A percentile compares a stretch with the other conserved stretches of the same genome.
phyloP scores from a whole-genome alignment of 768 basidiomycete genomes.

The Sutorius australiensis region DNA sequence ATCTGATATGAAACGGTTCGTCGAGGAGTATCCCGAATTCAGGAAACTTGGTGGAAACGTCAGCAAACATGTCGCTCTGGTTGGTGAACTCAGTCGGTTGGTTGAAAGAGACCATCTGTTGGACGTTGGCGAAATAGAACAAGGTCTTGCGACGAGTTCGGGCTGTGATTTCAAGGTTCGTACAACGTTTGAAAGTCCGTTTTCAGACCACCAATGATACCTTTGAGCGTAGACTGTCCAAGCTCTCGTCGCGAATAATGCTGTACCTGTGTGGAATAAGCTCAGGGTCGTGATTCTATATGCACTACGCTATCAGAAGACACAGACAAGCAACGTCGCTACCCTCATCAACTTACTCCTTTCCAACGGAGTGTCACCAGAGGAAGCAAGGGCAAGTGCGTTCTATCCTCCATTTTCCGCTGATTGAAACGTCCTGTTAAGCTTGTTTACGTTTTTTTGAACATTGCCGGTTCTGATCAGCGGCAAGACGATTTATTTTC shows the following conservation, averaged over 20 bases:
- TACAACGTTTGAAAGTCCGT: background rate
- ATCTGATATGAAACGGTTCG: conserved; percentile 92
- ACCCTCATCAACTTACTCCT: conserved; percentile 70
- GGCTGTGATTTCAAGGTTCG: conserved; percentile 84
- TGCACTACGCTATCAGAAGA: conserved; percentile 92
- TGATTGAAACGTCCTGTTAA: conserved; percentile 30
- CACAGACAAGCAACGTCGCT: conserved; percentile 76
- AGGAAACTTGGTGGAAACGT: conserved; percentile 95
- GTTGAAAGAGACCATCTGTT: conserved; percentile 83
- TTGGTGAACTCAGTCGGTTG: conserved; percentile 90
- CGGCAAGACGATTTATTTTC: conserved; percentile 97
- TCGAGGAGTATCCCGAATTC: conserved; percentile 98
- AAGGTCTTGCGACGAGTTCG: conserved; percentile 89
- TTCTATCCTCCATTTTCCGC: conserved; percentile 5
- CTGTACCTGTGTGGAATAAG: conserved; percentile 75
- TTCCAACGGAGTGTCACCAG: conserved; percentile 68
- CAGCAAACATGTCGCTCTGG: conserved; percentile 96
- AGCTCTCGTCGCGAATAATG: conserved; percentile 62
- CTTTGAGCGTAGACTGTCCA: conserved; percentile 65
- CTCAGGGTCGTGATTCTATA: conserved; percentile 88
- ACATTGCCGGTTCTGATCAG: conserved; percentile 92
- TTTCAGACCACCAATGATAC: background rate
- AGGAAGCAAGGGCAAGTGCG: conserved; percentile 62
- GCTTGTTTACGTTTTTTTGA: conserved; percentile 91
- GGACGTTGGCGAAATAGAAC: conserved; percentile 92